A percentile compares a stretch with the other conserved stretches of the same genome.
phyloP scores from a whole-genome alignment of 2,329 filamentous ascomycete genomes.

The Pseudodiploospora longispora region DNA sequence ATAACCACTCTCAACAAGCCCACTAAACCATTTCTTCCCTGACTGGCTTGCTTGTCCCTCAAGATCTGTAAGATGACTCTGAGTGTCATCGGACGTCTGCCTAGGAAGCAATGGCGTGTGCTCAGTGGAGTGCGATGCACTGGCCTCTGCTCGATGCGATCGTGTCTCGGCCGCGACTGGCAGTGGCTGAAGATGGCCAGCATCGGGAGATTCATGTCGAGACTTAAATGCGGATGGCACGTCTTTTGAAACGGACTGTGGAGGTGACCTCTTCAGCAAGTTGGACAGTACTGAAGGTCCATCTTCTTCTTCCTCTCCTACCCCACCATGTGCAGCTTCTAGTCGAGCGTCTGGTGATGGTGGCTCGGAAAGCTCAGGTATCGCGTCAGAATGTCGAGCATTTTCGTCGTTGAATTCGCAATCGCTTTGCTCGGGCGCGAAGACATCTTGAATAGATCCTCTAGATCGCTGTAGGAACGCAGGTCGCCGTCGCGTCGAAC shows the following conservation, averaged over 20 bases:
- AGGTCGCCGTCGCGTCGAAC: constrained; percentile 34
- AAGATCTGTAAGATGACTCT: constrained; percentile 31
- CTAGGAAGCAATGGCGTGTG: constrained; percentile 39
- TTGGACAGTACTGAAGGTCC: constrained; percentile 38
- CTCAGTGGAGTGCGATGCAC: constrained; percentile 26
- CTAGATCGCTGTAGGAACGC: constrained; percentile 36
- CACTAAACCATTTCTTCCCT: constrained; percentile 26
- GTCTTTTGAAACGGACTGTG: constrained; percentile 24
- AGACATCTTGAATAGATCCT: constrained; percentile 20
- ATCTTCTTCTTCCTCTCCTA: constrained; percentile 8
- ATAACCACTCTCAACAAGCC: constrained; percentile 22
- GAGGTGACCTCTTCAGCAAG: constrained; percentile 42
- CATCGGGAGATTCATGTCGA: background rate
- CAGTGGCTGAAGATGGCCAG: background rate
- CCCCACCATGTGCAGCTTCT: too few species aligned
- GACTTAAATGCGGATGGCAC: constrained; percentile 7
- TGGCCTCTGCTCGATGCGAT: constrained; percentile 7
- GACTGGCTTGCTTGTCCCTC: constrained; percentile 40
- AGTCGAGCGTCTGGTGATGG: constrained; percentile 15
- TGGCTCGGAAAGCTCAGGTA: constrained; percentile 52
- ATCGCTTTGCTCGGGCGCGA: constrained; percentile 15
- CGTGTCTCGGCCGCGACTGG: constrained; percentile 5
- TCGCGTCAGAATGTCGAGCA: constrained; percentile 35
- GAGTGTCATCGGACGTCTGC: constrained; percentile 16
- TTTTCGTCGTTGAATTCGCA: constrained; percentile 15